Evolutionary conservation across 2,329 filamentous ascomycete genomes (phyloP), one percentile per base, ranked within the genome.

Genomic region (Neoscytalidium dimidiatum): DNA sequence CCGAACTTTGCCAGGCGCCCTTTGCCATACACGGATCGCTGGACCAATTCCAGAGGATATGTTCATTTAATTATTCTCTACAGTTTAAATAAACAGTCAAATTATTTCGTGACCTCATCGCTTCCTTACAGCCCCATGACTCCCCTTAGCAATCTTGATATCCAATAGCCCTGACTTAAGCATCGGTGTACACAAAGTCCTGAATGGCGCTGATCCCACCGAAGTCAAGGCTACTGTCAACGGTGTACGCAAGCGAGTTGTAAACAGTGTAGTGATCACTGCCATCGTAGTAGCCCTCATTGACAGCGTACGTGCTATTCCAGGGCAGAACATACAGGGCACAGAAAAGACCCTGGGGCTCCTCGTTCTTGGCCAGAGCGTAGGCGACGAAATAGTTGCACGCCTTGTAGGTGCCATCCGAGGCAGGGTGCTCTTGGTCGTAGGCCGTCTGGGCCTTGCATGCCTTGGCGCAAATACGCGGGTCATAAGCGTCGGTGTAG

Each of bases 331-430:
- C 29, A 38, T 63, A 63, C n/a, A 63, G 28, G 35, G 62, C 38
- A 21, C 62, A 64, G 41, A 48, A 46, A 26, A 57, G 28, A 4
- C 62, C 62, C 28, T 56, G 38, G 38, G 62, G 62, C 38, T 56
- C 38, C 3, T 49, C 62, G 31, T 64, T 57, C 62, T 56, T 57
- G n/a, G 52, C 49, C 62, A 64, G 17, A n/a, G 28, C 62, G 62
- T 64, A 64, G n/a, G 62, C 51, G 17, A 46, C 51, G 14, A 64
- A 64, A 21, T 56, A 56, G 52, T 64, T 64, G 61, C 61, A 63
- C 4, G 61, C 48, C 31, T 43, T 52, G 61, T 63, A 63, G 21
- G 52, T 48, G 14, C 26, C 33, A 23, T 51, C n/a, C n/a, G 11
- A 11, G n/a, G 26, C 28, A 7, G 61, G 33, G 35, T 23, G 8